These are phyloP conservation scores for Ambrosiella xylebori DNA, from an alignment of 2,329 filamentous ascomycete species.

Conservation along the genomic window DNA sequence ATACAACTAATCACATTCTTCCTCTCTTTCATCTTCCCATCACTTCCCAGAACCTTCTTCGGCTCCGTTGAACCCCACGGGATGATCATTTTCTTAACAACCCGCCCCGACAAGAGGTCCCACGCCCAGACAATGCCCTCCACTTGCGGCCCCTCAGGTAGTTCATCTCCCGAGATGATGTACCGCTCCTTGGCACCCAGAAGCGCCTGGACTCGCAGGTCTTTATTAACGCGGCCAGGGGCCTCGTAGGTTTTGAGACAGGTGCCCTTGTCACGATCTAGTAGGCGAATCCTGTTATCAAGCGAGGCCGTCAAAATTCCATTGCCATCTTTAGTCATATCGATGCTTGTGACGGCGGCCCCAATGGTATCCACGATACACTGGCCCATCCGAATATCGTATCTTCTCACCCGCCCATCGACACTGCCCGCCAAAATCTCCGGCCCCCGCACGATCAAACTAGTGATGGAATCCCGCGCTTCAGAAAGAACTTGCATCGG, in stretches of 20 bases:
- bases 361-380: conserved; percentile 55
- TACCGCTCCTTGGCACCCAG: conserved; percentile 61
- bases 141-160: conserved; percentile 18
- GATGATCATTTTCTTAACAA: conserved; percentile 43
- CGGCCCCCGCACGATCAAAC: conserved; percentile 28
- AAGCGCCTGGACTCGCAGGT: conserved; percentile 56
- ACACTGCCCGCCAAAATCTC: conserved; percentile 63
- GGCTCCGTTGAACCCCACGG: conserved; percentile 37
- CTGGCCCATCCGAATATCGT: conserved; percentile 65
- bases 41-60: conserved; percentile 35
- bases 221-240: conserved; percentile 41
- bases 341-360: conserved; percentile 56
- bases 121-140: conserved; percentile 55
- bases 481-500: conserved; percentile 59
- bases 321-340: conserved; percentile 53
- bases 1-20: conserved; percentile 45
- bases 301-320: conserved; percentile 58
- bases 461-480: conserved; percentile 50
- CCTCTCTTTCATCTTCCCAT: conserved; percentile 41
- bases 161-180: conserved; percentile 68
- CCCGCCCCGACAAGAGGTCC: conserved; percentile 62
- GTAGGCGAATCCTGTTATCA: conserved; percentile 60
- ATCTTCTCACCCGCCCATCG: conserved; percentile 64
- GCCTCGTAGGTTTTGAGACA: conserved; percentile 56
- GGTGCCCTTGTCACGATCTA: conserved; percentile 60